Evolutionary conservation across 148 eudicot species (phyloP), one percentile per base, ranked within the genome.

Genomic region (Camellia sinensis): DNA sequence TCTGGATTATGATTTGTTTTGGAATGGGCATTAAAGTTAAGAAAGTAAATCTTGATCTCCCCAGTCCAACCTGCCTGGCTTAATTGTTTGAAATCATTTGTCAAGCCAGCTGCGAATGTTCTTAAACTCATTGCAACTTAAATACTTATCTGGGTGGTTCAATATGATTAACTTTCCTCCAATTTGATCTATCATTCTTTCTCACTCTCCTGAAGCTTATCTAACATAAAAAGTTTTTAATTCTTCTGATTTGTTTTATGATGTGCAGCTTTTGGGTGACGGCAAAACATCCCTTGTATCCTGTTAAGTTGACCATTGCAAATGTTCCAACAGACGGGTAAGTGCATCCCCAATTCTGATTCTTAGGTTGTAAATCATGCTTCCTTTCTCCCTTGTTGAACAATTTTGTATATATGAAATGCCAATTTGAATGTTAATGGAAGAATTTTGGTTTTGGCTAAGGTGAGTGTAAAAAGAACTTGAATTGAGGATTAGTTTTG

Each of bases 241-340:
- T 11, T 65, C 60, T 77, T 62, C 61, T 48, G 52, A 48, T 48
- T 48, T 70, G 45, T 71, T 57, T 77, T 12, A 52, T 78, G 67
- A 67, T 54, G 12, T 82, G 82, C 84, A 92, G 97, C 45, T 92
- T 92, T 88, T 88, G 88, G 97, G 74, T 82, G 17, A 85, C 90
- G 56, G 74, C 77, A 77, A 81, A 76, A 59, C 81, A 90, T 80
- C 89, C 89, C 37, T 71, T 90, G 66, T 59, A 64, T 82, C 90
- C 93, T 81, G 92, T 89, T 75, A 92, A 89, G 87, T 69, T 88
- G 86, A 75, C 61, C 53, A 74, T 81, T 57, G 76, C 88, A 73
- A 86, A 76, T 86, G 60, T 83, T 70, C 87, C 89, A 8, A 75
- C 84, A 43, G 93, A 92, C 81, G 86, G 91, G 93, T 92, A 76